Conservation (phyloP, 2,329 filamentous ascomycete genomes). For the Alternaria sp. region DNA sequence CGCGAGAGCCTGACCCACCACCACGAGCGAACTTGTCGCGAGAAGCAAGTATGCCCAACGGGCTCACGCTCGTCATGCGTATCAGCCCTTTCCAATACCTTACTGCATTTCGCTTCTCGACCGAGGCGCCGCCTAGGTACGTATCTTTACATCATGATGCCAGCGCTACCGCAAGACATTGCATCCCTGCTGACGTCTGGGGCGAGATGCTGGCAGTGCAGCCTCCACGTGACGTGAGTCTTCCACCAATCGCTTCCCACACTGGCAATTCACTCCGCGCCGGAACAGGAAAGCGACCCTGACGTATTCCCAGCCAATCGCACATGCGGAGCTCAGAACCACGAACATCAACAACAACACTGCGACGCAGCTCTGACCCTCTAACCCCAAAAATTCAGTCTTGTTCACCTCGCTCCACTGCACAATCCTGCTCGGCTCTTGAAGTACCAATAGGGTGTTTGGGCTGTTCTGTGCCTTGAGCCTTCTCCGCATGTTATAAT, state of each 20-base stretch:
- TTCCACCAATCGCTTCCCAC: slow-evolving; percentile 21
- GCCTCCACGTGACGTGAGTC: slow-evolving; percentile 26
- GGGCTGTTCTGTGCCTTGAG: slow-evolving; percentile 11
- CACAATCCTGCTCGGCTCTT: slow-evolving; percentile 25
- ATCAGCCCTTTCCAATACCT: slow-evolving; percentile 20
- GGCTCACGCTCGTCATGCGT: slow-evolving; percentile 10
- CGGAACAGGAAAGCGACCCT: slow-evolving; percentile 20
- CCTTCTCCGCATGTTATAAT: slow-evolving; percentile 16
- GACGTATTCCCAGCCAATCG: slow-evolving; percentile 9
- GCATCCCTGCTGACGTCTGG: slow-evolving; percentile 25
- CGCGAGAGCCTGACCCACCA: slow-evolving; percentile 7
- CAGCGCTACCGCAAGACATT: slow-evolving; percentile 15
- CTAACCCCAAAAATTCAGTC: slow-evolving; percentile 27
- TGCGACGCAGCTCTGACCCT: slow-evolving; percentile 27
- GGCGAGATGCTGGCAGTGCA: slow-evolving; percentile 16
- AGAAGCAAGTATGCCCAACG: slow-evolving; percentile 20
- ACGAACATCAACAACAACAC: slow-evolving; percentile 12
- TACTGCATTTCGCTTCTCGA: slow-evolving; percentile 19
- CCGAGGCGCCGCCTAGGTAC: slow-evolving; percentile 12
- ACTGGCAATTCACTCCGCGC: slow-evolving; percentile 27
- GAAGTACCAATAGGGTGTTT: slow-evolving; percentile 18
- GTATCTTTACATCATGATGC: slow-evolving; percentile 11
- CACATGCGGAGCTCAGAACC: slow-evolving; percentile 15
- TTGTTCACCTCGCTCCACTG: slow-evolving; percentile 25
- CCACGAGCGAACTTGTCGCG: slow-evolving; percentile 3